Evolutionary conservation across 176 grass and related monocot species (phyloP).

Genomic region (Melocanna baccifera): DNA sequence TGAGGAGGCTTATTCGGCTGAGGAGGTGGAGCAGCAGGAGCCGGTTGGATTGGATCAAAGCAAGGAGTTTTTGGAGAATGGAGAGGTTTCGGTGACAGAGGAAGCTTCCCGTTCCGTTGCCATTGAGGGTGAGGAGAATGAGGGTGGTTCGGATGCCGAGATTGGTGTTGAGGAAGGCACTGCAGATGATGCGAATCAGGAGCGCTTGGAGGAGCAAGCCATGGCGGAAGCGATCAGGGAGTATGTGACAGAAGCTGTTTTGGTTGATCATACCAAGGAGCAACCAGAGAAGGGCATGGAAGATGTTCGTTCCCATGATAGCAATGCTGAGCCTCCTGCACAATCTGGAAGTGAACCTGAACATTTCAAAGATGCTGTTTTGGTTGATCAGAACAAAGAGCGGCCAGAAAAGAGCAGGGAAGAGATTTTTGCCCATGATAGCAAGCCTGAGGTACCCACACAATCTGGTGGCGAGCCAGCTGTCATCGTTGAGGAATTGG

Average conservation of each 20-base stretch:
- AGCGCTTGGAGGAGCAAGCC: conserved; percentile 12
- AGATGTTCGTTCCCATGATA: not conserved
- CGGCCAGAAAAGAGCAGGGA: conserved; percentile 5
- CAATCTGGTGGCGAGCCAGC: conserved; percentile 43
- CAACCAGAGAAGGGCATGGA: not conserved
- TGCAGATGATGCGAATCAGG: not conserved
- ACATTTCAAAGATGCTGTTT: not conserved
- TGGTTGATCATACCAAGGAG: conserved; percentile 8
- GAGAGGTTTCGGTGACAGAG: not conserved
- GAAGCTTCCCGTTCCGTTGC: not conserved
- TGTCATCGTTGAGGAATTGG: conserved; percentile 53
- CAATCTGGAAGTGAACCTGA: conserved; percentile 28
- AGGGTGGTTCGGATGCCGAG: not conserved
- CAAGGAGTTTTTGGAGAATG: not conserved
- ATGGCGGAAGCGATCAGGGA: conserved; percentile 28
- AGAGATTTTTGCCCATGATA: not conserved
- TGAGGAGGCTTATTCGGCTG: not conserved
- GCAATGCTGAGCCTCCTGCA: not conserved
- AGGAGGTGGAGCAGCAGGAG: conserved; percentile 13
- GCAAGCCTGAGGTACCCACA: not conserved
- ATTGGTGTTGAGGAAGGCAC: not conserved
- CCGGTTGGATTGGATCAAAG: not conserved
- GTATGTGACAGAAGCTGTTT: conserved; percentile 32
- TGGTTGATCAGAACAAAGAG: conserved; percentile 4
- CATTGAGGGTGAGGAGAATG: not conserved